Base-by-base conservation (phyloP, 148 eudicot genomes). In the Dysphania ambrosioides region DNA sequence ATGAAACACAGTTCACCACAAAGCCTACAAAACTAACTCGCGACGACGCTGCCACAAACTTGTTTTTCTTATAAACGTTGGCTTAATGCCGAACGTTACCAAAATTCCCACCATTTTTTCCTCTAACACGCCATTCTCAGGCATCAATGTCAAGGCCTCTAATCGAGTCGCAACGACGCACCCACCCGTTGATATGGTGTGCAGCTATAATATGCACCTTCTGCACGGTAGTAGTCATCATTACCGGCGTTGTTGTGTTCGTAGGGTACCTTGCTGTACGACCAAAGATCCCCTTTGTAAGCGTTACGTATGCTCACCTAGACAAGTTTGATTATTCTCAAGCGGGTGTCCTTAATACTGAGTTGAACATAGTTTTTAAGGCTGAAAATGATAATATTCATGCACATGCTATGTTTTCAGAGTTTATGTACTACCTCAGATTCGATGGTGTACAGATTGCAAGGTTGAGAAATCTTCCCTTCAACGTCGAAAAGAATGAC, bases 171-270 rank as follows among this genome's bases (percentile, higher is more conserved):
- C 73, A 80, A 40, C 71, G 57, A 2, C 74, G 76, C 35, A 93
- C 97, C 29, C 86, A 82, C 78, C 78, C 86, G 0, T 65, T 89
- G 6, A 85, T 87, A 41, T 93, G 98, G 96, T 78, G 75, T 26
- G 75, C 78, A 0, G 96, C 96, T 68, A 65, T 89, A 26, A 70
- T 93, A 32, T 93, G 98, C 80, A 80, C 90, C 40, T 30, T 90
- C 12, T 2, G 89, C 5, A 81, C 93, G 3, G 26, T 85, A 15
- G 73, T 77, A 0, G 84, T 89, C 27, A 89, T 93, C 27, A 61
- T 93, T 32, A 35, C 78, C 10, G 98, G 98, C 23, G 59, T 90
- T 1, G 73, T 79, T 1, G 79, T 91, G 8, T 89, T 93, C 42
- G 66, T 89, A 2, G 91, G 96, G 1, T 90, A 90, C 81, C 42